These are phyloP conservation scores for Sambucus nigra DNA, from an alignment of 129 eudicot species.

Conservation along the genomic window DNA sequence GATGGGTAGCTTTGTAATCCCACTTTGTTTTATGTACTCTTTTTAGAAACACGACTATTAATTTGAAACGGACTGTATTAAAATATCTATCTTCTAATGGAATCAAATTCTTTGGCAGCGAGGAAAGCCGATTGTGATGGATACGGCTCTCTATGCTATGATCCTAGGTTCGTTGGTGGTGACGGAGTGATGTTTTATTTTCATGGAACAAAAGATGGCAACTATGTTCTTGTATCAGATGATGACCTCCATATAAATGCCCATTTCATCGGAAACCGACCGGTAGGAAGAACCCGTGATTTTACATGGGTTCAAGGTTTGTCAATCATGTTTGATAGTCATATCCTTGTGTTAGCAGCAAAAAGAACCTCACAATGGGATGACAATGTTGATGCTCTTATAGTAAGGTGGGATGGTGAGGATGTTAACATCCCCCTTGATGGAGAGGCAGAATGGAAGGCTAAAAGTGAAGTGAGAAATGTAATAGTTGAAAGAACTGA, in stretches of 20 bases:
- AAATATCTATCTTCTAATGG: too few relatives aligned
- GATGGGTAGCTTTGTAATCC: too few relatives aligned
- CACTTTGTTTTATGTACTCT: too few relatives aligned
- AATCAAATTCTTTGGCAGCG: too few relatives aligned
- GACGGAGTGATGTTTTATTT: slow-evolving; percentile 67
- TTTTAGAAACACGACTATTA: too few relatives aligned
- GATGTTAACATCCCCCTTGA: neutral
- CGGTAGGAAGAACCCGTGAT: slow-evolving; percentile 46
- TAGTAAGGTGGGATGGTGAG: neutral
- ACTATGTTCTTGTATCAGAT: slow-evolving; percentile 44
- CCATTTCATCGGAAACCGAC: slow-evolving; percentile 51
- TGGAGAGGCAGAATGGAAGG: slow-evolving; percentile 16
- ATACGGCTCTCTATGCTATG: too few relatives aligned
- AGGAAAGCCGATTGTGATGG: slow-evolving; percentile 39
- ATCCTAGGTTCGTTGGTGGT: slow-evolving; percentile 58
- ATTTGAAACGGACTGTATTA: too few relatives aligned
- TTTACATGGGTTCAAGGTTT: slow-evolving; percentile 64
- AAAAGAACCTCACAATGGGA: neutral
- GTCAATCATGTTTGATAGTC: slow-evolving; percentile 4
- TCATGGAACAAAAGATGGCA: slow-evolving; percentile 50
- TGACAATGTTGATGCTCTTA: neutral
- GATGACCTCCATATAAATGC: slow-evolving; percentile 57
- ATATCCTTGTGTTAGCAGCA: neutral
- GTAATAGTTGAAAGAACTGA: slow-evolving; percentile 44
- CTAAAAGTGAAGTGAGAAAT: neutral